Base-by-base conservation (phyloP, 441 rosid species). In the Populus trichocarpa region DNA sequence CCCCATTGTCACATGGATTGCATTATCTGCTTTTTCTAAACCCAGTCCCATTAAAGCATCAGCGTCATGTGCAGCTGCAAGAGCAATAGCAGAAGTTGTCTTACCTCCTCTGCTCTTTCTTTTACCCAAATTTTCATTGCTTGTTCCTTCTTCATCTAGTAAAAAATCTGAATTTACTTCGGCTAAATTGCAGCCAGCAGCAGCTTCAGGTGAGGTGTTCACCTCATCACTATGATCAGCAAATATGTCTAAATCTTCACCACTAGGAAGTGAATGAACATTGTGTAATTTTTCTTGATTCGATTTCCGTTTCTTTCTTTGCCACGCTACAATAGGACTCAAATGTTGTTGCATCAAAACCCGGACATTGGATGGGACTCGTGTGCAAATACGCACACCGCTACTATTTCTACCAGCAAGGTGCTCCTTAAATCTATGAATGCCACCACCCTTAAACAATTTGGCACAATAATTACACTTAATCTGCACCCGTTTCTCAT, bases 401-500 rank as follows among this genome's bases (percentile, higher is more conserved):
- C 98, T 97, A 18, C 71, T 18, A 67, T 93, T 94, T 11, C 91
- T 91, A 77, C 96, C 93, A 1, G 99, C 97, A 76, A 96, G 94
- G 82, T 96, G 98, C 77, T 96, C 98, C 81, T 96, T 96, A 71
- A 96, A 92, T 81, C 99, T 89, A 70, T 91, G 90, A 87, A 96
- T 96, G 10, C 98, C 98, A 67, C 98, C 99, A 73, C 99, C 99
- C 86, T 92, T 96, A 38, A 94, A 93, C 77, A 94, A 61, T 82
- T 94, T 96, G 4, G 78, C 73, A 75, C 98, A 93, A 78, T 94
- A 94, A 32, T 88, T 71, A 72, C 98, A 96, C 86, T 85, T 90
- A 79, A 94, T 89, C 78, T 92, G 95, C 14, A 89, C 82, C 81
- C 89, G 83, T 5, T 89, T 92, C 6, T 88, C 94, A 76, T 83